Percentiles rank a stretch among this genome's conserved stretches.
Evolutionary conservation across 2,329 filamentous ascomycete genomes (phyloP).

Genomic region (Penicillium sp.): DNA sequence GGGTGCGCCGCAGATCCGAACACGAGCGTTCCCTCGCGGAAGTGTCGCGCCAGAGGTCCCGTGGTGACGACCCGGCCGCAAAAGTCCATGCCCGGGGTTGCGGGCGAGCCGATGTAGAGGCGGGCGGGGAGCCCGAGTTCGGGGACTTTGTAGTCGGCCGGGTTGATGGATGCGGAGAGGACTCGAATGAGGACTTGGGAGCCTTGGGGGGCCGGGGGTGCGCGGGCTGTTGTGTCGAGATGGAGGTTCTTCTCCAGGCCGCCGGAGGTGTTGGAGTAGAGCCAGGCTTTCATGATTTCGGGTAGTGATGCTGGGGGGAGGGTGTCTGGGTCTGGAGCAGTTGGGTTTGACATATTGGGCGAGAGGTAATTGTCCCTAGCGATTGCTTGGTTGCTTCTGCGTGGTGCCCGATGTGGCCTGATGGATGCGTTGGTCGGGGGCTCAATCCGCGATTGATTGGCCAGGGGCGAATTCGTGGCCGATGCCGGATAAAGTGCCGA

Average conservation of each 20-base stretch:
- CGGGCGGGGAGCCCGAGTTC: constrained; percentile 52
- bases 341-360: neutral
- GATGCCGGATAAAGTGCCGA: neutral
- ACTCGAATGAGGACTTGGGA: constrained; percentile 60
- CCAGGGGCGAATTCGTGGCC: neutral
- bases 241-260: constrained; percentile 58
- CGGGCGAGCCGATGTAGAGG: constrained; percentile 45
- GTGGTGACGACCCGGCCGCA: constrained; percentile 48
- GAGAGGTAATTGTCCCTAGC: neutral
- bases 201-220: constrained; percentile 44
- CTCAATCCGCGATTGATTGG: neutral
- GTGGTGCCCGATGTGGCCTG: constrained; percentile 1
- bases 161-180: constrained; percentile 58
- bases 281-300: constrained; percentile 60
- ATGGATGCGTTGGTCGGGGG: neutral
- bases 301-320: constrained; percentile 15
- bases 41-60: constrained; percentile 32
- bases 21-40: constrained; percentile 48
- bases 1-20: constrained; percentile 45
- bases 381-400: neutral
- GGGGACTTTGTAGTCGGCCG: constrained; percentile 65
- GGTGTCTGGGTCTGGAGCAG: neutral
- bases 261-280: constrained; percentile 50
- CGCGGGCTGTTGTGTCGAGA: constrained; percentile 46
- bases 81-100: constrained; percentile 56